Percentiles rank a stretch among this genome's conserved stretches.
phyloP scores from a whole-genome alignment of 2,329 filamentous ascomycete species.

The Fusarium sterilihyphosum region DNA sequence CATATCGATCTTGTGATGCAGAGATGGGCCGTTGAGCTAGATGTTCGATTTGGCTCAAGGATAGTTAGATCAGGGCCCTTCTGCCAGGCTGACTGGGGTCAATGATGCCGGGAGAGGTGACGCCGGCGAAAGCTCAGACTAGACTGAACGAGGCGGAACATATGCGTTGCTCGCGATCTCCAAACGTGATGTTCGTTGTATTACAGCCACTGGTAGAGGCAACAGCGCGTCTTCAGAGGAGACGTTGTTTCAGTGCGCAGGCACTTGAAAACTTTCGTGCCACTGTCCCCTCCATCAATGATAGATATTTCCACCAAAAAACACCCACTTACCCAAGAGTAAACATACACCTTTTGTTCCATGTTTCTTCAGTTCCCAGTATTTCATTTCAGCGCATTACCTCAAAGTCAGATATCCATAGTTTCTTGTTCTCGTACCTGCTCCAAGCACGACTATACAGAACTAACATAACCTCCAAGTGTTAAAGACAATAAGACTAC shows the following conservation, averaged over 20 bases:
- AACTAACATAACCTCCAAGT: too few relatives aligned
- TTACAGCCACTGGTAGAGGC: too few relatives aligned
- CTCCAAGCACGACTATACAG: fast-evolving
- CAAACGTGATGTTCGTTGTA: too few relatives aligned
- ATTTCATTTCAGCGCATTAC: fast-evolving
- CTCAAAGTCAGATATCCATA: fast-evolving
- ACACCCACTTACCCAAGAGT: neutral
- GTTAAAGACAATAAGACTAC: fast-evolving
- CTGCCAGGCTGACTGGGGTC: too few relatives aligned
- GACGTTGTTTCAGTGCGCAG: neutral
- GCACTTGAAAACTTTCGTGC: too few relatives aligned
- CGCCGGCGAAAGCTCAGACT: neutral
- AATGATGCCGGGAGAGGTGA: neutral
- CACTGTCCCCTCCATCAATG: neutral
- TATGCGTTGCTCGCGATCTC: too few relatives aligned
- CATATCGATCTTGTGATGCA: too few relatives aligned
- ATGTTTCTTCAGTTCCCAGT: neutral
- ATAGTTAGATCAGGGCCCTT: fast-evolving
- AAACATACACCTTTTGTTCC: neutral
- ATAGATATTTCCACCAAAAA: too few relatives aligned
- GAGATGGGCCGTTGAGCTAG: too few relatives aligned
- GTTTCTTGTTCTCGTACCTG: neutral
- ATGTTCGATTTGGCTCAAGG: neutral
- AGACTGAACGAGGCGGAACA: too few relatives aligned
- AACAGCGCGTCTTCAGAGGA: neutral